phyloP scores from a whole-genome alignment of 2,329 filamentous ascomycete species.

The Achaetomium macrosporum region DNA sequence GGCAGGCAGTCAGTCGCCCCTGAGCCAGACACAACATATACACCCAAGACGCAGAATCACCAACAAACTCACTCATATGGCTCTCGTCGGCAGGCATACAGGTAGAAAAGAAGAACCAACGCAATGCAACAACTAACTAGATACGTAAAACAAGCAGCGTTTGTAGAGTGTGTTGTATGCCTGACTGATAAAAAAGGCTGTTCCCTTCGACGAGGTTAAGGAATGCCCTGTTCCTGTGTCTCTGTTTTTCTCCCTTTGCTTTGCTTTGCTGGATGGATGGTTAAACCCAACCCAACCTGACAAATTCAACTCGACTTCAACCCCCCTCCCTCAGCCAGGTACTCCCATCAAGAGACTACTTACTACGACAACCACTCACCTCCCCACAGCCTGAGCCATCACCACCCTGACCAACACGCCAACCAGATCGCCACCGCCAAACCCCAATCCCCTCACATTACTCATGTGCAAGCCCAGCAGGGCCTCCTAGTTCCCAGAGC shows the following conservation, averaged over 20 bases:
- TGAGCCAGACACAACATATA: too few species aligned
- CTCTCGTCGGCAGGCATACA: too few species aligned
- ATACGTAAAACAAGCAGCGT: slow-evolving; percentile 1
- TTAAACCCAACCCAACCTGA: not conserved
- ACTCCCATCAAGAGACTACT: too few species aligned
- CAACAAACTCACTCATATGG: too few species aligned
- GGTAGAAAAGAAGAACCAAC: not conserved
- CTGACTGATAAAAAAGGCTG: too few species aligned
- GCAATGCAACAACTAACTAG: slow-evolving; percentile 2
- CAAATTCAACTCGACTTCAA: not conserved
- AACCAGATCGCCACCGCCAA: slow-evolving; percentile 5
- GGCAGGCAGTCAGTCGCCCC: too few species aligned
- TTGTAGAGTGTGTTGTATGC: not conserved
- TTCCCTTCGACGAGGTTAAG: too few species aligned
- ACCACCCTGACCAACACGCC: slow-evolving; percentile 20
- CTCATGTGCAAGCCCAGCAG: slow-evolving; percentile 19
- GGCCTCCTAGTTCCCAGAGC: slow-evolving; percentile 60
- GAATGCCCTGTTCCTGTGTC: too few species aligned
- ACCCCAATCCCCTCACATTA: slow-evolving; percentile 3
- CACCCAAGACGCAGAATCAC: too few species aligned
- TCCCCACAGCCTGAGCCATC: slow-evolving; percentile 4
- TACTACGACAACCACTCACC: slow-evolving; percentile 1
- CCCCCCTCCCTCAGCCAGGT: not conserved
- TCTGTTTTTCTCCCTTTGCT: too few species aligned
- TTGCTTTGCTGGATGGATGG: too few species aligned